Percentiles rank a stretch among this genome's conserved stretches.
These are phyloP conservation scores for Verticillium klebahnii DNA, from an alignment of 2,329 filamentous ascomycete species.

Conservation along the genomic window DNA sequence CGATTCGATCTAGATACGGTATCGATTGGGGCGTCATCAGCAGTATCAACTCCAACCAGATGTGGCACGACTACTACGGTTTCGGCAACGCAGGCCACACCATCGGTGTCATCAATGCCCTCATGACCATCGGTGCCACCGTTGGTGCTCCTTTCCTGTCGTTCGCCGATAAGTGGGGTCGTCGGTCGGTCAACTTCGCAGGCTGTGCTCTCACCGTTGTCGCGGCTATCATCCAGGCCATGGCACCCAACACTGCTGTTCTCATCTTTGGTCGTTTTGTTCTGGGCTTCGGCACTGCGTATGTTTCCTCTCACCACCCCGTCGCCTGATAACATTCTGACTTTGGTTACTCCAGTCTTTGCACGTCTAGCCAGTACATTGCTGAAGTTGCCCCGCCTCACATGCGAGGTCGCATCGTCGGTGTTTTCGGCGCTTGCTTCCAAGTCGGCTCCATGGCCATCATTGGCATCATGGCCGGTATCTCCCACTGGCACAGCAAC, in stretches of 20 bases:
- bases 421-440: slow-evolving; percentile 41
- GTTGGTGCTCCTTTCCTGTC: slow-evolving; percentile 44
- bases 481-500: slow-evolving; percentile 29
- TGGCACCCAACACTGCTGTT: slow-evolving; percentile 28
- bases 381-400: slow-evolving; percentile 21
- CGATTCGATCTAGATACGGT: slow-evolving; percentile 23
- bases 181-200: slow-evolving; percentile 42
- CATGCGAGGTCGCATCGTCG: slow-evolving; percentile 37
- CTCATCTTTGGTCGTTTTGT: slow-evolving; percentile 49
- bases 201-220: slow-evolving; percentile 40
- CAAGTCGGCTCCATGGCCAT: slow-evolving; percentile 38
- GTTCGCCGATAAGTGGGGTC: slow-evolving; percentile 45
- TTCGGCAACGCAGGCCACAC: slow-evolving; percentile 33
- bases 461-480: slow-evolving; percentile 36
- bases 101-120: slow-evolving; percentile 37
- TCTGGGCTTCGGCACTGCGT: slow-evolving; percentile 43
- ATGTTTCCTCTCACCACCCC: not conserved
- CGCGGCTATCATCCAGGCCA: slow-evolving; percentile 35
- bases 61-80: slow-evolving; percentile 39
- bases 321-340: not conserved
- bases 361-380: slow-evolving; percentile 22
- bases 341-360: slow-evolving; percentile 6
- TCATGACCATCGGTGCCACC: slow-evolving; percentile 42
- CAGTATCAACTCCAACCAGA: slow-evolving; percentile 35
- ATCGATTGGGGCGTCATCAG: slow-evolving; percentile 45